Evolutionary conservation across 2,329 filamentous ascomycete genomes (phyloP), one percentile per base, ranked within the genome.

Genomic region (Xylaria sp.): DNA sequence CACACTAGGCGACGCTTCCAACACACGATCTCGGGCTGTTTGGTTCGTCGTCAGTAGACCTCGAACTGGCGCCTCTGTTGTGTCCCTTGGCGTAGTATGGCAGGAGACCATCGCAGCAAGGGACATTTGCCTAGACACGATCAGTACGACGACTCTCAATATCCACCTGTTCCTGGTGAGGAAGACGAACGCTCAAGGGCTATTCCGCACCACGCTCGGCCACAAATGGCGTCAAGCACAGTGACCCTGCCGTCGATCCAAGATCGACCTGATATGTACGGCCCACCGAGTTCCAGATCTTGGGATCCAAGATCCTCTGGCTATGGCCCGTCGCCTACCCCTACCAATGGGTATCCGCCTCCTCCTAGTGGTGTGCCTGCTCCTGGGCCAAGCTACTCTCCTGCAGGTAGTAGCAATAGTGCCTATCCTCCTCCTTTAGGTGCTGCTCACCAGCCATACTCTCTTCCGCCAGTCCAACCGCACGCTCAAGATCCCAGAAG

Each of bases 171-270:
- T 69, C 80, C 83, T 58, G 81, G 81, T 65, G 81, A 82, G 67
- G 82, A 81, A 65, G 83, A 85, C 71, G 80, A 81, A 70, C 75
- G 78, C 56, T 78, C 79, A 54, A 80, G 79, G 75, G 69, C 70
- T 44, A 74, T 73, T 69, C 76, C 68, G 56, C 78, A 74, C 71
- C 76, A 73, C 64, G 63, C 75, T 69, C 75, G 76, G 67, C 75
- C 80, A 72, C 80, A 73, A 72, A 85, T 85, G 82, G 82, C 83
- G 62, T 76, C 81, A 59, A 72, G 73, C 52, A 79, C 81, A 66
- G 81, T 85, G 67, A 85, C 82, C 69, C 78, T 86, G 41, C 85
- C 86, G 1, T 83, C 85, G 20, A 87, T 87, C 63, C 81, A 86
- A 63, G 85, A 86, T 73, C 77, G 82, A 56, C 79, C 82, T 60